A percentile compares a stretch with the other conserved stretches of the same genome.
phyloP scores from a whole-genome alignment of 495 filamentous ascomycete genomes.

The Mycothermus thermophilus region DNA sequence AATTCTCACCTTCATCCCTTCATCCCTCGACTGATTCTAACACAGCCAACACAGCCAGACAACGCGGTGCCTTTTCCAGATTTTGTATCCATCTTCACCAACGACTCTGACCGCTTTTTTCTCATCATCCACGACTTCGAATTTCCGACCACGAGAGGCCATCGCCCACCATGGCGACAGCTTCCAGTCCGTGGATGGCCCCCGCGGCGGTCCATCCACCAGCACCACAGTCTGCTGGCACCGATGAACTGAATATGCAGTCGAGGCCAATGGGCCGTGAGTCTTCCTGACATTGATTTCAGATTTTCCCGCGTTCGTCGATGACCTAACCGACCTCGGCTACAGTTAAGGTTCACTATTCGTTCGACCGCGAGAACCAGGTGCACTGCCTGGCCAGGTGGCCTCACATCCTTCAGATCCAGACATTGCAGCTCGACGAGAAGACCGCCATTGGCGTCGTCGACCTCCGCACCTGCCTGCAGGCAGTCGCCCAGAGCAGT shows the following conservation, averaged over 20 bases:
- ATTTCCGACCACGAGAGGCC: slow-evolving; percentile 9
- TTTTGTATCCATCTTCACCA: too few relatives aligned
- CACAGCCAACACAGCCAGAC: background rate
- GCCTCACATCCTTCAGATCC: slow-evolving; percentile 66
- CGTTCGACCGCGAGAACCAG: slow-evolving; percentile 81
- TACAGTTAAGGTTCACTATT: slow-evolving; percentile 90
- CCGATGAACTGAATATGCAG: slow-evolving; percentile 31
- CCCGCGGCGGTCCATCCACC: slow-evolving; percentile 13
- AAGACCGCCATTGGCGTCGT: slow-evolving; percentile 63
- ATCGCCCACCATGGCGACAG: slow-evolving; percentile 12
- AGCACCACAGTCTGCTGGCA: slow-evolving; percentile 31
- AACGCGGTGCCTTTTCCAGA: too few relatives aligned
- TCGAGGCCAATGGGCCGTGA: slow-evolving; percentile 39
- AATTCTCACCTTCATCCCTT: slow-evolving; percentile 2
- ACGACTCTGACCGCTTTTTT: too few relatives aligned
- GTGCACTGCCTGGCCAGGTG: slow-evolving; percentile 85
- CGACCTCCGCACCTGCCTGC: slow-evolving; percentile 78
- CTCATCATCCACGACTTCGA: too few relatives aligned
- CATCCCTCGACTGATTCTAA: background rate
- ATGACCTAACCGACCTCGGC: slow-evolving; percentile 12
- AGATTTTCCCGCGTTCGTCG: background rate
- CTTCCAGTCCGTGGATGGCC: slow-evolving; percentile 14
- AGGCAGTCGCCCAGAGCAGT: slow-evolving; percentile 62
- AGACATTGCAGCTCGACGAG: slow-evolving; percentile 68
- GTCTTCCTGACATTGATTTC: too few relatives aligned